These are phyloP conservation scores for Plectosphaerella cucumerina DNA, from an alignment of 2,329 filamentous ascomycete species.

Conservation along the genomic window DNA sequence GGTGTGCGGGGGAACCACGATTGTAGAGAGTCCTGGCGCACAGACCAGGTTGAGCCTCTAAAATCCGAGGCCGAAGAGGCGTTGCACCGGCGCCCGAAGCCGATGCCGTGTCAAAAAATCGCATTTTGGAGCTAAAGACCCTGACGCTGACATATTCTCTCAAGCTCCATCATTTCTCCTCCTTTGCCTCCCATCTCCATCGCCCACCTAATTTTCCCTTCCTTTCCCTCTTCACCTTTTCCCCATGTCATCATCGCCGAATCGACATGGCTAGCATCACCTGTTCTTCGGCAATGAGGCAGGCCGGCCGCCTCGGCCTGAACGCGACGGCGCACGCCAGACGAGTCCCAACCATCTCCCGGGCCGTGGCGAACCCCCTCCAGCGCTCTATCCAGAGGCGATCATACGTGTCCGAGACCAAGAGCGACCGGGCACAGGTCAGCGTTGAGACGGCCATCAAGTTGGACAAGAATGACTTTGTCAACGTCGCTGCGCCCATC, in stretches of 20 bases:
- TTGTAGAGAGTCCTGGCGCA: neutral
- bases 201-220: constrained; percentile 15
- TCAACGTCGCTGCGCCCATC: constrained; percentile 36
- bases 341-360: constrained; percentile 26
- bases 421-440: constrained; percentile 75
- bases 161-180: constrained; percentile 10
- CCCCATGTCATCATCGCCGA: constrained; percentile 13
- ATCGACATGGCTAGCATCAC: constrained; percentile 59
- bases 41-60: neutral
- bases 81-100: neutral
- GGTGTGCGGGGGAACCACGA: neutral
- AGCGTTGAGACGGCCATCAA: constrained; percentile 79
- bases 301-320: constrained; percentile 60
- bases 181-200: constrained; percentile 7
- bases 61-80: neutral
- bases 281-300: constrained; percentile 63
- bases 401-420: constrained; percentile 80
- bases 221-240: constrained; percentile 13
- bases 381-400: constrained; percentile 37
- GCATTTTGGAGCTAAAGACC: neutral
- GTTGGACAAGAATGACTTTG: constrained; percentile 80
- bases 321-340: constrained; percentile 30
- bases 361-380: constrained; percentile 23
- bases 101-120: neutral
- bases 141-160: constrained; percentile 27